phyloP scores from a whole-genome alignment of 306 rosid species.

The Cercis canadensis region DNA sequence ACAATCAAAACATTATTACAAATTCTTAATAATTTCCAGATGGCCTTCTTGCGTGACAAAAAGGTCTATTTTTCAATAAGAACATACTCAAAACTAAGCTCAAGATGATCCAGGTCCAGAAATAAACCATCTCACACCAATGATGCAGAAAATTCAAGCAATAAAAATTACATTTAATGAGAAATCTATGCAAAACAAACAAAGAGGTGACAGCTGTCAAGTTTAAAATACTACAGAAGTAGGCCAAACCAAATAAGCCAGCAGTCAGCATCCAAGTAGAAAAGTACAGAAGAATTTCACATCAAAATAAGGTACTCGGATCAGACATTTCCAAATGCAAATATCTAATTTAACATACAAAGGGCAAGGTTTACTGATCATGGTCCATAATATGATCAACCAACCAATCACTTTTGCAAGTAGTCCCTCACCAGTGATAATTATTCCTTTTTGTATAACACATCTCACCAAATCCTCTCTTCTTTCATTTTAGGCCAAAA shows the following conservation, averaged over 20 bases:
- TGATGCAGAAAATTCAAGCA: not conserved
- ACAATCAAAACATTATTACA: not conserved
- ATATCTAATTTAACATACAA: constrained; percentile 1
- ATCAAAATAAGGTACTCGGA: constrained; percentile 13
- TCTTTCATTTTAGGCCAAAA: not conserved
- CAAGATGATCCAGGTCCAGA: not conserved
- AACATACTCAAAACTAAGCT: constrained; percentile 9
- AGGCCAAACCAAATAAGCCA: not conserved
- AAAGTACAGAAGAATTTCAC: not conserved
- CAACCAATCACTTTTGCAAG: constrained; percentile 18
- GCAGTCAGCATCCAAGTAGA: not conserved
- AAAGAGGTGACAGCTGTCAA: not conserved
- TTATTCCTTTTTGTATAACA: not conserved
- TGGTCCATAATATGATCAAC: constrained; percentile 21
- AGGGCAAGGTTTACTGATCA: not conserved
- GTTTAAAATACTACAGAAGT: not conserved
- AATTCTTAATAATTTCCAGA: constrained; percentile 29
- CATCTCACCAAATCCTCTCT: constrained; percentile 3
- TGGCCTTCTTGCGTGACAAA: not conserved
- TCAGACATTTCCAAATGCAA: not conserved
- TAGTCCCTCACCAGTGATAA: not conserved
- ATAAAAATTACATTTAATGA: not conserved
- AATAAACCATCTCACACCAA: constrained; percentile 16
- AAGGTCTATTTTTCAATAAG: constrained; percentile 1
- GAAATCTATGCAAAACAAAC: not conserved